Percentiles rank a stretch among this genome's conserved stretches.
Evolutionary conservation across 495 filamentous ascomycete genomes (phyloP).

Genomic region (Rhypophila decipiens): DNA sequence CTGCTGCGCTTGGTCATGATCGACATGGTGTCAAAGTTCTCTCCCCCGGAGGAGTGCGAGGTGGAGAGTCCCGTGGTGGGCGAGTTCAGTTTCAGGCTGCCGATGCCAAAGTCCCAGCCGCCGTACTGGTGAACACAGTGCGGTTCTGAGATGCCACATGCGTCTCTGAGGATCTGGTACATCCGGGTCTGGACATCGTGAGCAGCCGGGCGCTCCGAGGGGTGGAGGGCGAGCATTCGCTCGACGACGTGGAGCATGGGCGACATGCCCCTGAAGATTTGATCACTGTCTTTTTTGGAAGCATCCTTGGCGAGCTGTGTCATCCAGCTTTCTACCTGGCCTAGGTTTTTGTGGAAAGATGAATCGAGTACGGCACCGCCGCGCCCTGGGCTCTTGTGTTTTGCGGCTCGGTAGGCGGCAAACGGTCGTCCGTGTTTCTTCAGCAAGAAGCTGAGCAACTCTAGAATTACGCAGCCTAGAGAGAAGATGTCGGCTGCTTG

Average conservation of each 20-base stretch:
- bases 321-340: conserved; percentile 76
- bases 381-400: conserved; percentile 58
- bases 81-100: conserved; percentile 17
- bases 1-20: conserved; percentile 14
- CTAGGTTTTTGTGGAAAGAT: conserved; percentile 77
- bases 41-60: conserved; percentile 1
- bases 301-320: conserved; percentile 59
- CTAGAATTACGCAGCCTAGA: conserved; percentile 62
- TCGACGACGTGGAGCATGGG: conserved; percentile 42
- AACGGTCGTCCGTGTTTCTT: conserved; percentile 69
- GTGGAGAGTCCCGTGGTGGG: too few species aligned
- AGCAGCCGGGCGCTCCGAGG: conserved; percentile 39
- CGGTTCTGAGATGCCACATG: conserved; percentile 35
- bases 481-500: conserved; percentile 70
- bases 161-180: conserved; percentile 39
- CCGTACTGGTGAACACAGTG: conserved; percentile 39
- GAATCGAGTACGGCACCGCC: conserved; percentile 66
- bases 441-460: conserved; percentile 63
- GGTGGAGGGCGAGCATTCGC: conserved; percentile 39
- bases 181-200: conserved; percentile 37
- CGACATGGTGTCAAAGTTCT: conserved; percentile 15
- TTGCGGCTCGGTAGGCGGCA: conserved; percentile 61
- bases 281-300: conserved; percentile 57
- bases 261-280: conserved; percentile 37
- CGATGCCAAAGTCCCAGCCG: conserved; percentile 27